Evolutionary conservation across 129 eudicot genomes (phyloP).

Genomic region (Flaveria robusta): DNA sequence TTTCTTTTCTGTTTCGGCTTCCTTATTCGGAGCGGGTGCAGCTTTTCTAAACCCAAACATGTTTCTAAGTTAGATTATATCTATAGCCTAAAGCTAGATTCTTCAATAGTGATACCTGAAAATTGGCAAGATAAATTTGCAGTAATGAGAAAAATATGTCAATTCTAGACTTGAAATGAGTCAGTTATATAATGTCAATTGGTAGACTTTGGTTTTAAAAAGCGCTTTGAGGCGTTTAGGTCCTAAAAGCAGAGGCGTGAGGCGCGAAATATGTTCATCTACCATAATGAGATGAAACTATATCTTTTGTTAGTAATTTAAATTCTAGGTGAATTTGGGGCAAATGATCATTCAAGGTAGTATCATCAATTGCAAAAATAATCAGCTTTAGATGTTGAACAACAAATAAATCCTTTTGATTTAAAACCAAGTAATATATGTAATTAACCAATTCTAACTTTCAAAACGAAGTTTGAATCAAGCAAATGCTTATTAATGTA

Average conservation of each 20-base stretch:
- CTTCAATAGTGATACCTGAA: constrained; percentile 30
- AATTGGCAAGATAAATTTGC: not conserved
- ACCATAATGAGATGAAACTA: no score
- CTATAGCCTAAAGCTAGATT: constrained; percentile 27
- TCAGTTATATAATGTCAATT: not conserved
- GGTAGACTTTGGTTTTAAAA: not conserved
- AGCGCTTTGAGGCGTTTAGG: not conserved
- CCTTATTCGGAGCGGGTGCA: constrained; percentile 19
- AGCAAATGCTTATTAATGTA: not conserved
- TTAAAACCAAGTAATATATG: no score
- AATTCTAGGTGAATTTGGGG: no score
- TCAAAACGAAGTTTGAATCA: no score
- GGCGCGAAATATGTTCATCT: no score
- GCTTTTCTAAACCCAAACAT: constrained; percentile 64
- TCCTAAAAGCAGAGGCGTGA: not conserved
- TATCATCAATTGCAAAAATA: no score
- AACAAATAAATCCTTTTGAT: no score
- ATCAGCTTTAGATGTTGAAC: no score
- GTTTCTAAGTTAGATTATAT: constrained; percentile 30
- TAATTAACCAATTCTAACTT: no score
- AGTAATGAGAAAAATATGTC: not conserved
- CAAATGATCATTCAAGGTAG: no score
- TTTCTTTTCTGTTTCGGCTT: constrained; percentile 28
- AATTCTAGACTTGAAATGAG: not conserved
- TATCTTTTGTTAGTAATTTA: no score